These are phyloP conservation scores for Coemansia sp. DNA, from an alignment of 371 early-diverging fungal genomes.

Conservation along the genomic window DNA sequence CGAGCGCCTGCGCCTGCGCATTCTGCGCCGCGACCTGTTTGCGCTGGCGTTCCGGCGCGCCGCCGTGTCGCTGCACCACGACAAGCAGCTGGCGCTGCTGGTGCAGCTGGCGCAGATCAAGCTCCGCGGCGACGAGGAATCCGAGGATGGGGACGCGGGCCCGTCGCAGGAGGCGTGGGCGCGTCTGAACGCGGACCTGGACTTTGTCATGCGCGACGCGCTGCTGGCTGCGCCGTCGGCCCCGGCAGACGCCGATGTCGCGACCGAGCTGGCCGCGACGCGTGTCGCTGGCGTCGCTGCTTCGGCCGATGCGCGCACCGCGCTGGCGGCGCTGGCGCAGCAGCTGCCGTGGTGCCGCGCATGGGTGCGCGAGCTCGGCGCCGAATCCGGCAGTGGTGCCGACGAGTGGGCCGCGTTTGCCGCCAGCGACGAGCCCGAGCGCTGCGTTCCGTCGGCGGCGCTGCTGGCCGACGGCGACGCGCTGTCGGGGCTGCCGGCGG, in stretches of 20 bases:
- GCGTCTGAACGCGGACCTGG: conserved; percentile 37
- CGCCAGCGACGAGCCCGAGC: conserved; percentile 57
- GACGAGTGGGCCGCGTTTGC: conserved; percentile 65
- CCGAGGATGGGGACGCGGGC: conserved; percentile 55
- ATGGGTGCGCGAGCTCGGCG: conserved; percentile 20
- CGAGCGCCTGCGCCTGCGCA: conserved; percentile 67
- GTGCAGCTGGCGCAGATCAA: conserved; percentile 86
- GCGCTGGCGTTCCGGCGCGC: conserved; percentile 78
- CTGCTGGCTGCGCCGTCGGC: background rate
- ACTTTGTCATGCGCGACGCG: conserved; percentile 44
- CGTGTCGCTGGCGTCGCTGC: conserved; percentile 55
- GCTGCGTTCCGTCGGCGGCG: conserved; percentile 51
- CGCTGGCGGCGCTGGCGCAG: conserved; percentile 26
- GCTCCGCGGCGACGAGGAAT: conserved; percentile 69
- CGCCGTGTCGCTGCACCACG: conserved; percentile 83
- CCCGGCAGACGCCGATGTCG: background rate
- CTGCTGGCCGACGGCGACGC: conserved; percentile 20
- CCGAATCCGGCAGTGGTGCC: conserved; percentile 30
- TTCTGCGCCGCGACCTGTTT: conserved; percentile 85
- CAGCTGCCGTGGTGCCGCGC: conserved; percentile 47
- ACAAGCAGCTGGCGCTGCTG: conserved; percentile 88
- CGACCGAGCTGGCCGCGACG: conserved; percentile 43
- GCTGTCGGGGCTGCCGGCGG: conserved; percentile 12
- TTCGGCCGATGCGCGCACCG: conserved; percentile 53
- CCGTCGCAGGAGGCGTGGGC: conserved; percentile 34